phyloP scores from a whole-genome alignment of 352 stramenopile genomes.

The Pythium brachiatum region DNA sequence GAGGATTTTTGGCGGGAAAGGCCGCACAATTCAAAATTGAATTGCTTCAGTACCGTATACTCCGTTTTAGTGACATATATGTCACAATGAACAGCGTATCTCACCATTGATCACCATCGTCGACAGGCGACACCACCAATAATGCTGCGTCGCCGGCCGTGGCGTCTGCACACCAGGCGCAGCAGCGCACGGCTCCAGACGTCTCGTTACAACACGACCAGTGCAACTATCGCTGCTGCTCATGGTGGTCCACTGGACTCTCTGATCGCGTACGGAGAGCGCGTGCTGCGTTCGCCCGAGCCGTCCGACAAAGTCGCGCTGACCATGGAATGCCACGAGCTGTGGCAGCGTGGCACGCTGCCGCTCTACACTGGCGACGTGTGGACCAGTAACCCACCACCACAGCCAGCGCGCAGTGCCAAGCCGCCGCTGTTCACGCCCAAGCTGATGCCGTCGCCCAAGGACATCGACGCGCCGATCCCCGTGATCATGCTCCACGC shows the following conservation, averaged over 20 bases:
- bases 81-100: not conserved
- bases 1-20: conserved; percentile 19
- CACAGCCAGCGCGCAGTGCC: conserved; percentile 43
- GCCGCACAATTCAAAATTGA: conserved; percentile 1
- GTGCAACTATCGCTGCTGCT: not conserved
- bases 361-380: conserved; percentile 32
- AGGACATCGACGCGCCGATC: conserved; percentile 60
- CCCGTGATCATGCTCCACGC: conserved; percentile 77
- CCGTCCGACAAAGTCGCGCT: conserved; percentile 62
- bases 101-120: conserved; percentile 4
- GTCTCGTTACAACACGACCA: not conserved
- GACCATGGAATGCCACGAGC: conserved; percentile 51
- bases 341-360: conserved; percentile 41
- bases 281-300: conserved; percentile 47
- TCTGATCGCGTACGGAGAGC: conserved; percentile 57
- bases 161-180: not conserved
- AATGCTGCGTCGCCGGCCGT: conserved; percentile 8
- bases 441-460: conserved; percentile 72
- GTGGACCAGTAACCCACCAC: conserved; percentile 41
- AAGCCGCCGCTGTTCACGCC: conserved; percentile 53
- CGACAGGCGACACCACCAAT: not conserved
- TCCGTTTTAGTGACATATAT: conserved; percentile 14
- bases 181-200: not conserved
- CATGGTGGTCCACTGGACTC: conserved; percentile 31
- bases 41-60: not conserved